Evolutionary conservation across 495 filamentous ascomycete genomes (phyloP).

Genomic region (Hyaloscypha bicolor): DNA sequence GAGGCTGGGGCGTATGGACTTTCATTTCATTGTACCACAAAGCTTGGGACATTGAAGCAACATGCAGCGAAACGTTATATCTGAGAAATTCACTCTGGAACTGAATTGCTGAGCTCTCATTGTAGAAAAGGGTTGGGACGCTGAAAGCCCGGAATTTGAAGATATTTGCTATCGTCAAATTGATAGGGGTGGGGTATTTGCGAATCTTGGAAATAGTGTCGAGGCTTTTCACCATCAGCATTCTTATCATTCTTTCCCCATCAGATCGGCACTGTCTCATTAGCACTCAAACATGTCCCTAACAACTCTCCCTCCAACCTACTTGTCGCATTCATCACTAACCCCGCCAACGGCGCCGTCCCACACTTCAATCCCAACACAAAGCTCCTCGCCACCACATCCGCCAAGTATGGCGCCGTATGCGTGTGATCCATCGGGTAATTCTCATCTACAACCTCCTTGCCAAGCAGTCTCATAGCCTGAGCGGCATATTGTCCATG

Average conservation of each 20-base stretch:
- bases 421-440: conserved; percentile 65
- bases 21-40: too few species aligned
- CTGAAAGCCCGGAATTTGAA: too few species aligned
- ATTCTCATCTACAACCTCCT: conserved; percentile 39
- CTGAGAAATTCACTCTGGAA: too few species aligned
- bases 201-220: background rate
- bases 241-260: too few species aligned
- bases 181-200: too few species aligned
- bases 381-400: conserved; percentile 48
- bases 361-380: conserved; percentile 43
- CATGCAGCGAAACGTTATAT: too few species aligned
- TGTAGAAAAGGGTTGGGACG: too few species aligned
- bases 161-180: too few species aligned
- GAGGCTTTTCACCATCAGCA: too few species aligned
- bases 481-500: conserved; percentile 56
- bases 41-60: too few species aligned
- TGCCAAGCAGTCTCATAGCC: conserved; percentile 49
- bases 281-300: conserved; percentile 36
- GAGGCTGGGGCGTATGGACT: too few species aligned
- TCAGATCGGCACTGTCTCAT: conserved; percentile 37
- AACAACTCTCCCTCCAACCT: conserved; percentile 32
- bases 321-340: conserved; percentile 36
- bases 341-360: conserved; percentile 33
- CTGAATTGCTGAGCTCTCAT: too few species aligned
- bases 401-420: conserved; percentile 54